phyloP scores from a whole-genome alignment of 306 rosid species.

The Sechiopsis laciniata region DNA sequence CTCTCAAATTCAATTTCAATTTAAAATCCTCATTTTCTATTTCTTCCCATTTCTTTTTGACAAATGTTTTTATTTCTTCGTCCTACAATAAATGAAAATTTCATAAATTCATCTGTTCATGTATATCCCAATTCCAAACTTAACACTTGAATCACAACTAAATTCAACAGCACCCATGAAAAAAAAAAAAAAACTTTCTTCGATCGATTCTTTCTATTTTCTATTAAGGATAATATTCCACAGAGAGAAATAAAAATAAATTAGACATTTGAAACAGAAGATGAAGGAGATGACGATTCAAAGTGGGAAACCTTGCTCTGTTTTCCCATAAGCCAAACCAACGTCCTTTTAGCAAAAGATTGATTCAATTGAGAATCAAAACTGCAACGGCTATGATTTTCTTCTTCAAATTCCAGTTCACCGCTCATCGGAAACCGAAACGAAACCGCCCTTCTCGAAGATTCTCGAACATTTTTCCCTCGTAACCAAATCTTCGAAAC shows the following conservation, averaged over 20 bases:
- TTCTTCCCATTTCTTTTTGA: not conserved
- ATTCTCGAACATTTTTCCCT: conserved; percentile 46
- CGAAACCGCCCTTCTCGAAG: conserved; percentile 66
- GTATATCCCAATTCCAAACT: not conserved
- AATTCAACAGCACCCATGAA: not conserved
- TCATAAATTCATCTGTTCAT: not conserved
- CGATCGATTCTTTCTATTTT: conserved; percentile 6
- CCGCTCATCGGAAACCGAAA: conserved; percentile 51
- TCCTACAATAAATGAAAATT: not conserved
- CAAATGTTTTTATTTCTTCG: too few relatives aligned
- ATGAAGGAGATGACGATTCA: conserved; percentile 23
- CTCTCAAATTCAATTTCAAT: not conserved
- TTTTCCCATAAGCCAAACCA: conserved; percentile 83
- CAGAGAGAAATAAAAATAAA: not conserved
- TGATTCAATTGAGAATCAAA: conserved; percentile 71
- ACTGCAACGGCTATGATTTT: conserved; percentile 58
- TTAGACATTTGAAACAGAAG: conserved; percentile 40
- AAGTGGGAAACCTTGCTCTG: conserved; percentile 83
- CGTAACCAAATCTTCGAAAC: conserved; percentile 82
- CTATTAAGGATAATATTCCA: not conserved
- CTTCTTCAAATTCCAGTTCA: conserved; percentile 52
- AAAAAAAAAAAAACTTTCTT: not conserved
- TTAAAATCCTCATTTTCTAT: not conserved
- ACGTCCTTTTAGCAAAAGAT: conserved; percentile 80
- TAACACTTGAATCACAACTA: not conserved